Evolutionary conservation across 2,329 filamentous ascomycete species (phyloP), one percentile per base, ranked within the genome.

Genomic region (Aspergillus pseudoterreus): DNA sequence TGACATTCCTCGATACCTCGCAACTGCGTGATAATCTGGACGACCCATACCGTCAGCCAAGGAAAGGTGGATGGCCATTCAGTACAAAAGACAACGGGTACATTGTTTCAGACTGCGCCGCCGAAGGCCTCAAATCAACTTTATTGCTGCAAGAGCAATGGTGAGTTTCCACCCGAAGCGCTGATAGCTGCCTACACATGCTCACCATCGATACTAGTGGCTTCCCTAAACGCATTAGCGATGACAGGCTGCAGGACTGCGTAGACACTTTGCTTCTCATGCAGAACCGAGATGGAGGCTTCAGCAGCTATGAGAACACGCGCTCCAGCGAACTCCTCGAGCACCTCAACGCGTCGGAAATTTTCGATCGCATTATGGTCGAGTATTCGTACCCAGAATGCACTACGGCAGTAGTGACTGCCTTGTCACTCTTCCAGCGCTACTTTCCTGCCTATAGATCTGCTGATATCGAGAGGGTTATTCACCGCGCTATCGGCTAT

Each of bases 31-130:
- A 45, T 9, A 41, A 56, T 11, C 51, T 33, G 39, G 17, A 46
- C 11, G 33, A 45, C 11, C 8, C 27, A 12, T 46, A 49, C 21
- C 51, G 43, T 2, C 46, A 45, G n/a, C 43, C 42, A 6, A 49
- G 47, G 3, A 52, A 52, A 42, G 54, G 54, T 2, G 51, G 41
- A n/a, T 56, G 54, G 54, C 42, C 48, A 4, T 56, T 56, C 17
- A 47, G 42, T 1, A 50, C 45, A 5, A 36, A n/a, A 6, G 44
- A 56, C 19, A 48, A 56, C 4, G 51, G 51, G 2, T 30, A 33
- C 14, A 38, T 33, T 3, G 47, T 47, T 12, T 51, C 47, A 2
- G 54, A 56, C 27, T 54, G 51, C 19, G 43, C 48, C 1, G 49
- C 36, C 2, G 54, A 56, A 30, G 39, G 48, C 1, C 21, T 56